These are phyloP conservation scores for Mycena galericulata DNA, from an alignment of 768 basidiomycete genomes.

Conservation along the genomic window DNA sequence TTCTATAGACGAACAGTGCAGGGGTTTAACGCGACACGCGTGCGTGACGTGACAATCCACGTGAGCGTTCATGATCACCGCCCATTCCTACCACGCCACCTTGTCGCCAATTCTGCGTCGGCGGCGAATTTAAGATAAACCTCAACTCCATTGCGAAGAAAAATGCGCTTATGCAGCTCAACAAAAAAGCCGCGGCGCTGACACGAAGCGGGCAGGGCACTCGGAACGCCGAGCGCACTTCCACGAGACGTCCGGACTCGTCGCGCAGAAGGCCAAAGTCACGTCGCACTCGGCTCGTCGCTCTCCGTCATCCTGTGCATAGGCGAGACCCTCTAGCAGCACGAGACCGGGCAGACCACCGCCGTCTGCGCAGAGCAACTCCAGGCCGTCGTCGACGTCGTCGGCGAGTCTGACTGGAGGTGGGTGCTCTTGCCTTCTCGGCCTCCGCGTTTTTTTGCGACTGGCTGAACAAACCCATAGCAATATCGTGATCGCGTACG, in stretches of 20 bases:
- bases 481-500: slow-evolving; percentile 94
- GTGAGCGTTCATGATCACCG: not conserved
- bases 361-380: slow-evolving; percentile 88
- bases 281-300: slow-evolving; percentile 76
- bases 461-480: slow-evolving; percentile 52
- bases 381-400: slow-evolving; percentile 73
- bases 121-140: slow-evolving; percentile 99
- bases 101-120: slow-evolving; percentile 94
- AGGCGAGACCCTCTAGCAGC: slow-evolving; percentile 91
- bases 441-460: not conserved
- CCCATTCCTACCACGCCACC: slow-evolving; percentile 17
- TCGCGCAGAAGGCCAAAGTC: slow-evolving; percentile 91
- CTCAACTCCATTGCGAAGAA: slow-evolving; percentile 75
- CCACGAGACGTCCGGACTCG: slow-evolving; percentile 84
- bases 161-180: slow-evolving; percentile 72
- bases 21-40: too few species aligned
- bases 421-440: slow-evolving; percentile 48
- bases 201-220: slow-evolving; percentile 66
- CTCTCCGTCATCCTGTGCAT: slow-evolving; percentile 95
- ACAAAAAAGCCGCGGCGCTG: slow-evolving; percentile 50
- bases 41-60: too few species aligned
- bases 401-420: slow-evolving; percentile 84
- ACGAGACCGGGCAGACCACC: slow-evolving; percentile 83
- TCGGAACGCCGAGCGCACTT: slow-evolving; percentile 96
- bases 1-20: too few species aligned